Conservation (phyloP, 306 rosid genomes). For the Fragaria nilgerrensis region DNA sequence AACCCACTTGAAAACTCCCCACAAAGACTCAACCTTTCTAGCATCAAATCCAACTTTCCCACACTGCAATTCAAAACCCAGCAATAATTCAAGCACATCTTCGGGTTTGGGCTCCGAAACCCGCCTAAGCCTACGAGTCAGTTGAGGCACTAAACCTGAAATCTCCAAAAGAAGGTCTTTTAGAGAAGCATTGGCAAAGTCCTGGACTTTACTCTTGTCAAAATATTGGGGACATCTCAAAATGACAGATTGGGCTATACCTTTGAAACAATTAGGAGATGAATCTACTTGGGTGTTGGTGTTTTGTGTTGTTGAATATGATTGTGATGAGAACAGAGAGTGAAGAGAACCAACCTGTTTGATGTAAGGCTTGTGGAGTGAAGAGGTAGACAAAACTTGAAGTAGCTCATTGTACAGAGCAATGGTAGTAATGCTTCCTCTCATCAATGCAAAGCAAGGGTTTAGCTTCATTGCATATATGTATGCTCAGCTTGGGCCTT, state of each 20-base stretch:
- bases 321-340: slow-evolving; percentile 18
- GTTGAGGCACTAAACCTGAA: slow-evolving; percentile 53
- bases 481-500: too few relatives aligned
- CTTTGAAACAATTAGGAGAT: slow-evolving; percentile 32
- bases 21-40: slow-evolving; percentile 61
- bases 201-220: slow-evolving; percentile 21
- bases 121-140: slow-evolving; percentile 60
- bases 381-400: slow-evolving; percentile 27
- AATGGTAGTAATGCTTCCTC: neutral
- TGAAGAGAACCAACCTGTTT: slow-evolving; percentile 33
- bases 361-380: slow-evolving; percentile 19
- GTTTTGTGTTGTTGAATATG: neutral
- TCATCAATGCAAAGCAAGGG: slow-evolving; percentile 7
- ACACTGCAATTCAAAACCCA: slow-evolving; percentile 48
- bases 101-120: slow-evolving; percentile 44
- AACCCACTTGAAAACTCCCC: slow-evolving; percentile 61
- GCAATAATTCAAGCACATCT: slow-evolving; percentile 50
- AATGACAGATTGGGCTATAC: slow-evolving; percentile 48
- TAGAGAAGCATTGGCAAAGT: slow-evolving; percentile 37
- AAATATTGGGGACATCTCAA: slow-evolving; percentile 31
- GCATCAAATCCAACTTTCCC: slow-evolving; percentile 29
- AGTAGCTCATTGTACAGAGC: slow-evolving; percentile 43
- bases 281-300: slow-evolving; percentile 28
- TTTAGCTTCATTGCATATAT: neutral
- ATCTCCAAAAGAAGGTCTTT: slow-evolving; percentile 54